Evolutionary conservation across 345 rosid genomes (phyloP).

Genomic region (Litchi chinensis): DNA sequence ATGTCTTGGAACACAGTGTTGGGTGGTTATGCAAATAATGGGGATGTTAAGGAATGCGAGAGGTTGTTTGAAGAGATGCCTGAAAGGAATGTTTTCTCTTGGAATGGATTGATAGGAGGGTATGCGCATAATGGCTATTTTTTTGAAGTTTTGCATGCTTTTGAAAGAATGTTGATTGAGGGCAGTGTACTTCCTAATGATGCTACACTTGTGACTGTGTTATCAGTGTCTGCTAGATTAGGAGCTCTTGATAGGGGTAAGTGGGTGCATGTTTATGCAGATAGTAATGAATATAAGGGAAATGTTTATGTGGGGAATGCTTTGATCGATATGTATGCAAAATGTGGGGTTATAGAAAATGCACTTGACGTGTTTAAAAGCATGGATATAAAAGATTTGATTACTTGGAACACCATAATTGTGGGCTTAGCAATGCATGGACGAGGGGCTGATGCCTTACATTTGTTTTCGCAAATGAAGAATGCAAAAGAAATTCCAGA

Average conservation of each 20-base stretch:
- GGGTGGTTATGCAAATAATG: slow-evolving; percentile 58
- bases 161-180: slow-evolving; percentile 64
- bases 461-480: slow-evolving; percentile 62
- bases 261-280: slow-evolving; percentile 67
- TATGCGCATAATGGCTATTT: slow-evolving; percentile 46
- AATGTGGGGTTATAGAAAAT: slow-evolving; percentile 63
- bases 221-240: slow-evolving; percentile 78
- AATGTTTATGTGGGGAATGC: slow-evolving; percentile 70
- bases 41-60: slow-evolving; percentile 56
- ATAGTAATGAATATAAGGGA: slow-evolving; percentile 52
- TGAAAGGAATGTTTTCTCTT: slow-evolving; percentile 70
- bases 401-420: slow-evolving; percentile 81
- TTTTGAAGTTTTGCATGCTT: slow-evolving; percentile 52
- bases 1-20: slow-evolving; percentile 90
- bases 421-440: slow-evolving; percentile 77
- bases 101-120: slow-evolving; percentile 78
- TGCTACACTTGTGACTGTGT: slow-evolving; percentile 66
- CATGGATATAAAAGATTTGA: slow-evolving; percentile 64
- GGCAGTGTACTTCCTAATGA: slow-evolving; percentile 57
- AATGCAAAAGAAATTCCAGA: slow-evolving; percentile 55
- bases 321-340: slow-evolving; percentile 83
- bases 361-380: slow-evolving; percentile 59
- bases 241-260: slow-evolving; percentile 81
- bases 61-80: slow-evolving; percentile 70
- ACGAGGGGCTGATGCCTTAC: slow-evolving; percentile 62